Percentiles rank a stretch among this genome's conserved stretches.
These are phyloP conservation scores for Cladophialophora immunda DNA, from an alignment of 2,329 filamentous ascomycete species.

Conservation along the genomic window DNA sequence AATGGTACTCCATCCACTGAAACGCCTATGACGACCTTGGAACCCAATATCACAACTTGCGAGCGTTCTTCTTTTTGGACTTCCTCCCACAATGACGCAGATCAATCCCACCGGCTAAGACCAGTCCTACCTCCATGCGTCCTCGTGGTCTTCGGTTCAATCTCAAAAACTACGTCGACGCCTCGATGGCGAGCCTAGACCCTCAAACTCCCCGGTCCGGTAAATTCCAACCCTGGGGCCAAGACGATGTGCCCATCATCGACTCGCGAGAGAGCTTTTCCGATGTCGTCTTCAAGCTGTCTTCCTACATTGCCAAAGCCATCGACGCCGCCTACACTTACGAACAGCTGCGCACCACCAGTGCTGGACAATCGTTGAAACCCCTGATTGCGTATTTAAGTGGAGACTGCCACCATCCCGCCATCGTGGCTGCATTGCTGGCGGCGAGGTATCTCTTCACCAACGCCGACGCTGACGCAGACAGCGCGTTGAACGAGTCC, in stretches of 20 bases:
- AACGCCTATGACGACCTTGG: not conserved
- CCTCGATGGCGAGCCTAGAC: slow-evolving; percentile 26
- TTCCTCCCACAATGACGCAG: not conserved
- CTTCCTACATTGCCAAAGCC: slow-evolving; percentile 51
- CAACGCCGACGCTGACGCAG: slow-evolving; percentile 57
- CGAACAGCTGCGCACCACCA: slow-evolving; percentile 53
- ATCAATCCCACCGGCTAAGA: not conserved
- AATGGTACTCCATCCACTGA: not conserved
- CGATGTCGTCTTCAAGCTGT: slow-evolving; percentile 52
- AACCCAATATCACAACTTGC: not conserved
- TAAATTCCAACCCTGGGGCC: slow-evolving; percentile 30
- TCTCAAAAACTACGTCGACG: slow-evolving; percentile 34
- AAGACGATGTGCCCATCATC: slow-evolving; percentile 50
- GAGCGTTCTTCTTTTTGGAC: not conserved
- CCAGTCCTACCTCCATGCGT: slow-evolving; percentile 23
- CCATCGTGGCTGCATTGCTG: slow-evolving; percentile 60
- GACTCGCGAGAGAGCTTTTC: slow-evolving; percentile 51
- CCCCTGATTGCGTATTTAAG: slow-evolving; percentile 50
- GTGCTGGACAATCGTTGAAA: slow-evolving; percentile 49
- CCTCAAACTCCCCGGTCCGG: slow-evolving; percentile 39
- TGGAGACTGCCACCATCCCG: slow-evolving; percentile 54
- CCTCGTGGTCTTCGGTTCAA: slow-evolving; percentile 31
- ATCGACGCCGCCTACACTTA: slow-evolving; percentile 55
- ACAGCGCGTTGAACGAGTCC: slow-evolving; percentile 64
- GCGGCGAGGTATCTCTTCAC: slow-evolving; percentile 66